Base-by-base conservation (phyloP, 176 grass and related monocot species). In the Triticum dicoccoides region DNA sequence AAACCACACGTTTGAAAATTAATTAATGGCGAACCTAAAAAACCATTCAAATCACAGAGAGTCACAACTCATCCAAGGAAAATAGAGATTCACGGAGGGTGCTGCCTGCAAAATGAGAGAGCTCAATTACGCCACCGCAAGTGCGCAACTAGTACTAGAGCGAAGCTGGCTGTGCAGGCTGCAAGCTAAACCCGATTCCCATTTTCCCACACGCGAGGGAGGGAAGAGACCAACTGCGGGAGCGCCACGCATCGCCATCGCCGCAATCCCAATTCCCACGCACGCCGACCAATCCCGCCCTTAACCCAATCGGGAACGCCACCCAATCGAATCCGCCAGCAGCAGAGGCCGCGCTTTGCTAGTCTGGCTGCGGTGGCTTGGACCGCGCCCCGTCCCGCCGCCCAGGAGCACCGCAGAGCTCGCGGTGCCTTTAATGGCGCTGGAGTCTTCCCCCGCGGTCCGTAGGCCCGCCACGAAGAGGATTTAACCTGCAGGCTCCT, bases 251-350 rank as follows among this genome's bases (percentile, higher is more conserved):
- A 59, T 59, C 85, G 34, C 61, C 88, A 76, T 34, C 82, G 89
- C 78, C 80, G 80, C 80, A 85, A 71, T 58, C 72, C 51, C 30
- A 15, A 72, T 82, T 88, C 70, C 85, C 76, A 21, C 68, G 21
- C n/a, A 69, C 47, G 29, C 67, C 29, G 25, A 61, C 7, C 45
- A 51, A 12, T 23, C 39, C 39, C 27, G 10, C 12, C 42, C 8
- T 14, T 24, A 82, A 54, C 56, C 44, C 65, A 90, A 80, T 78
- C 56, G 24, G 76, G 42, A 15, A 34, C 79, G 37, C 54, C 13
- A 49, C 73, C 73, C 41, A 58, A 80, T 39, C 51, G 78, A 82
- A 20, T 69, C 70, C 49, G 20, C 64, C 21, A 69, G 45, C 21
- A 69, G 45, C 78, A 54, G 78, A 15, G 42, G 67, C 70, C 52